A percentile compares a stretch with the other conserved stretches of the same genome.
Evolutionary conservation across 768 basidiomycete genomes (phyloP).

Genomic region (Hypsizygus marmoreus): DNA sequence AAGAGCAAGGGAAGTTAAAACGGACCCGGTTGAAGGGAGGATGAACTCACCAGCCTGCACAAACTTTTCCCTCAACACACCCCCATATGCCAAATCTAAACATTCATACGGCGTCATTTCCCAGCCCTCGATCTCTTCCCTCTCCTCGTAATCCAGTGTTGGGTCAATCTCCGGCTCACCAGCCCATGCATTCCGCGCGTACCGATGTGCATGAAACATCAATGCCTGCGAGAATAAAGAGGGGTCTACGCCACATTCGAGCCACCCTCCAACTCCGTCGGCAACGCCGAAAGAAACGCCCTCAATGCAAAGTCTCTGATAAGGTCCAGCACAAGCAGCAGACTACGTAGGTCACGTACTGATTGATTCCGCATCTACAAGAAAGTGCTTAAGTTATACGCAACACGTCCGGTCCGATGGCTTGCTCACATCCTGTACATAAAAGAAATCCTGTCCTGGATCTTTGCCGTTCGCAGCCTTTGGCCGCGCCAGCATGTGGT

Average conservation of each 20-base stretch:
- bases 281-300: conserved; percentile 83
- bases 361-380: conserved; percentile 75
- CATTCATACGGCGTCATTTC: conserved; percentile 75
- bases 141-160: conserved; percentile 69
- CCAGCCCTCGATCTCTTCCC: conserved; percentile 71
- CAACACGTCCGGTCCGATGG: neutral
- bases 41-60: conserved; percentile 64
- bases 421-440: conserved; percentile 66
- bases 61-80: conserved; percentile 65
- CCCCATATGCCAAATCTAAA: conserved; percentile 70
- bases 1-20: conserved; percentile 16
- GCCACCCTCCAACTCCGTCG: conserved; percentile 95
- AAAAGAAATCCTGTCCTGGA: conserved; percentile 53
- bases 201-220: conserved; percentile 83
- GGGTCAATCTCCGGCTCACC: conserved; percentile 85
- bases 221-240: conserved; percentile 89
- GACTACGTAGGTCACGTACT: conserved; percentile 52
- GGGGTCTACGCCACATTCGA: conserved; percentile 79
- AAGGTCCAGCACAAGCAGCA: conserved; percentile 30
- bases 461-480: conserved; percentile 39
- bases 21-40: conserved; percentile 21
- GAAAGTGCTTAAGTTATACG: conserved; percentile 4
- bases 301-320: conserved; percentile 34
- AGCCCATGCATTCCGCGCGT: conserved; percentile 73
- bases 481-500: conserved; percentile 54